These are phyloP conservation scores for Fonsecaea monophora DNA, from an alignment of 2,329 filamentous ascomycete species.

Conservation along the genomic window DNA sequence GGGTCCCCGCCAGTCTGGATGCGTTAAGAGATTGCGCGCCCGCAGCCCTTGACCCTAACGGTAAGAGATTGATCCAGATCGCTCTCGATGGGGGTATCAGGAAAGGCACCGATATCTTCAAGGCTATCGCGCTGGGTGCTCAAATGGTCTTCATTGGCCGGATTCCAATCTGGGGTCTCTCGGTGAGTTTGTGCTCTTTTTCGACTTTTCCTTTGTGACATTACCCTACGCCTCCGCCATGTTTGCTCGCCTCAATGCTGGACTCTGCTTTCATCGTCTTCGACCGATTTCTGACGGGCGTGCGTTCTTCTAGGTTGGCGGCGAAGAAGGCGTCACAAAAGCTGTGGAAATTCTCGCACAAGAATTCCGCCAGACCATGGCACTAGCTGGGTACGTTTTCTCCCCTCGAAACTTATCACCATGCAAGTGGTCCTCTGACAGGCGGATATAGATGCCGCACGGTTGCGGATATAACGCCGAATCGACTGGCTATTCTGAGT, in stretches of 20 bases:
- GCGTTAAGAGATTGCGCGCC: conserved; percentile 40
- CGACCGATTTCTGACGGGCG: no score
- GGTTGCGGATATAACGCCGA: no score
- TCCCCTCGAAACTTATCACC: no score
- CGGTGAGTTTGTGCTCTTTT: background rate
- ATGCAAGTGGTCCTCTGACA: no score
- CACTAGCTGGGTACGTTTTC: background rate
- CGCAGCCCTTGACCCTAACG: conserved; percentile 31
- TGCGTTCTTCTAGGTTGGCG: background rate
- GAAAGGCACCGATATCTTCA: conserved; percentile 63
- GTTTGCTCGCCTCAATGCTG: no score
- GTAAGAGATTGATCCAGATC: conserved; percentile 36
- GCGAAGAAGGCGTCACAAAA: background rate
- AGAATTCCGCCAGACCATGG: background rate
- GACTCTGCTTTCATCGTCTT: no score
- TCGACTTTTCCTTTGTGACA: background rate
- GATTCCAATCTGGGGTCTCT: conserved; percentile 57
- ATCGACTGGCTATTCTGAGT: no score
- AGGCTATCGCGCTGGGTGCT: conserved; percentile 60
- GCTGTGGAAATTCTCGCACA: background rate
- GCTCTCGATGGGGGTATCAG: conserved; percentile 64
- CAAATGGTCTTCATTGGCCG: conserved; percentile 58
- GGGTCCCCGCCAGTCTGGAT: conserved; percentile 46
- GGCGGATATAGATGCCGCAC: no score
- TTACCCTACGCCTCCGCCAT: no score